Base-by-base conservation (phyloP, 1,284 basidiomycete genomes). In the Boletus mariae region DNA sequence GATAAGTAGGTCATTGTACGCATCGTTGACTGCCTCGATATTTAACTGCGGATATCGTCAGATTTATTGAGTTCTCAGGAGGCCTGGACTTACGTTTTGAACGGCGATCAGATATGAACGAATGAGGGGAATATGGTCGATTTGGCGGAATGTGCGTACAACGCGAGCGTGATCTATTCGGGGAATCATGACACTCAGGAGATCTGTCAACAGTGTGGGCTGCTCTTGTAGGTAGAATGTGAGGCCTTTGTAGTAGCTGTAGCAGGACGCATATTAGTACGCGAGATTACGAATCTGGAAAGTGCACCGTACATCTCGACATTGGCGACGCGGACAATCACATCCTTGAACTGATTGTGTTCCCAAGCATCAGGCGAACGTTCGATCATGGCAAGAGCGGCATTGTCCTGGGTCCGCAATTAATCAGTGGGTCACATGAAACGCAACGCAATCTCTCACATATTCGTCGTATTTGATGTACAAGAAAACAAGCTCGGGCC, bases 401-500 rank as follows among this genome's bases (percentile, higher is more conserved):
- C 94, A 66, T 97, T 97, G 69, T 97, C 94, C 84, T 91, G 42
- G 8, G 57, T 26, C 43, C 4, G n/a, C 40, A 26, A 35, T 48
- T 5, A 35, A 59, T 26, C 55, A 40, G 40, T 34, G 35, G 8
- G 13, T 17, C 3, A 7, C n/a, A 26, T 45, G 26, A 51, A 55
- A 41, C 23, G 15, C 4, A 40, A 38, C 4, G 8, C n/a, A 17
- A 40, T 46, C 7, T 75, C 87, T 66, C 59, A 90, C 89, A 66
- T 87, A 92, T 80, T 94, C 90, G 69, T 97, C 96, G 67, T 99
- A 99, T 74, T 97, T 97, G 76, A 98, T 88, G 75, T 98, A 98
- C 49, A 98, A 76, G 83, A 95, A 99, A 45, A 99, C 96, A 17
- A 98, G 83, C 70, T 99, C 97, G n/a, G 94, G 87, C 96, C 97